Evolutionary conservation across 1,139 yeast genomes (phyloP), one percentile per base, ranked within the genome.

Genomic region (Taphrina pruni): DNA sequence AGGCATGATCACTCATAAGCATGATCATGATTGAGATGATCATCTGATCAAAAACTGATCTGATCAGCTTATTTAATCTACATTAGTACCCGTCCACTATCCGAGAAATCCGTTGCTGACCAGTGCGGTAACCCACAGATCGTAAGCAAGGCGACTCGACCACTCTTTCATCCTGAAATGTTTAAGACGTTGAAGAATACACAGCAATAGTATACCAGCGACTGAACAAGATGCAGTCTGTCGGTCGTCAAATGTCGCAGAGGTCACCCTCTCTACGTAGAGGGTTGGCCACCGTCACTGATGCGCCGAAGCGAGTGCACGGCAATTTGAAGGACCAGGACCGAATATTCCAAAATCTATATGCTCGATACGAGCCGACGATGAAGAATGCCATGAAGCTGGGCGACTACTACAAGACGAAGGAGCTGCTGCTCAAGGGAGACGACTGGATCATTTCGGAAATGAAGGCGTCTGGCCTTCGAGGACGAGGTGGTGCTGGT

Each of bases 401-500:
- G 86, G 96, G 96, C 65, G 96, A 90, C 79, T 90, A 96, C 96
- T 83, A 89, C 81, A 90, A 90, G 82, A 90, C 96, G 75, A 90
- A 90, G 80, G 96, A 90, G 80, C 86, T 90, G 74, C 78, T 90
- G 60, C 81, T 86, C 73, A 90, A 90, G 79, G 96, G 96, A 67
- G 93, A 90, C 78, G 85, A 86, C 72, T 90, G 96, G 96, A 71
- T 72, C 41, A 70, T 70, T 38, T 67, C 70, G 14, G 95, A 90
- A 79, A 87, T 89, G 83, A 90, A 90, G 79, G 85, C 87, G 76
- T 87, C 93, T 9, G 96, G 96, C 21, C 83, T 90, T 74, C 86
- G 96, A 79, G 96, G 96, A 70, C 87, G 96, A 81, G 96, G 96
- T 72, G 96, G 96, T 76, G 96, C 96, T 58, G 96, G 96, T 35